phyloP scores from a whole-genome alignment of 441 rosid species.

The Breynia disticha region DNA sequence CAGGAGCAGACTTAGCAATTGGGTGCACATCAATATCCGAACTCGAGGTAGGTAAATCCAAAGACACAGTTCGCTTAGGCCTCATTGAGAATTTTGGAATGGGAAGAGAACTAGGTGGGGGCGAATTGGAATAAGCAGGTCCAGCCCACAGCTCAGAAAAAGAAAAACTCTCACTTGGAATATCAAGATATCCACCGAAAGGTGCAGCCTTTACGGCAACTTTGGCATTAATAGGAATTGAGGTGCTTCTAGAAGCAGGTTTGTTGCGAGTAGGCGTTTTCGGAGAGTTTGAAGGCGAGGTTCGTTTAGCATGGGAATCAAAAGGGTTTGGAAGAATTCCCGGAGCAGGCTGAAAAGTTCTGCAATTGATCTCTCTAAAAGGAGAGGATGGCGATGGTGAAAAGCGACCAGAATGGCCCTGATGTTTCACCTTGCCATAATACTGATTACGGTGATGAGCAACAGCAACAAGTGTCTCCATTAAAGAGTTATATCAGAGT shows the following conservation, averaged over 20 bases:
- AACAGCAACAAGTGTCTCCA: slow-evolving; percentile 75
- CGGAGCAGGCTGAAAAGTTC: slow-evolving; percentile 62
- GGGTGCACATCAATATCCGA: slow-evolving; percentile 31
- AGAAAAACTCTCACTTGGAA: slow-evolving; percentile 30
- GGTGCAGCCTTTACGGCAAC: slow-evolving; percentile 16
- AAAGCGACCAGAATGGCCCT: slow-evolving; percentile 29
- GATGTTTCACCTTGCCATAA: slow-evolving; percentile 29
- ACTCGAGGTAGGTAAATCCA: slow-evolving; percentile 38
- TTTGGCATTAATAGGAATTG: slow-evolving; percentile 42
- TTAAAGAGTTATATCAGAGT: slow-evolving; percentile 11
- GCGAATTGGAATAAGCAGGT: slow-evolving; percentile 92
- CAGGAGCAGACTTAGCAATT: slow-evolving; percentile 77
- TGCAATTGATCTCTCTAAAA: slow-evolving; percentile 58
- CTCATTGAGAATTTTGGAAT: slow-evolving; percentile 74
- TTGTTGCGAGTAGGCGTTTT: slow-evolving; percentile 16
- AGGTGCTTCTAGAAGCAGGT: slow-evolving; percentile 27
- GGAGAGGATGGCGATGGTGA: slow-evolving; percentile 40
- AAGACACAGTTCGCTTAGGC: slow-evolving; percentile 53
- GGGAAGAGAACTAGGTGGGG: slow-evolving; percentile 82
- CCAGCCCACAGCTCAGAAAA: slow-evolving; percentile 93
- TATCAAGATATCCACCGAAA: slow-evolving; percentile 27
- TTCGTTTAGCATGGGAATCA: slow-evolving; percentile 23
- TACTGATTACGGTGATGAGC: slow-evolving; percentile 60
- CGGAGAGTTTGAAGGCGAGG: slow-evolving; percentile 22
- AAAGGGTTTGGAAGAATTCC: slow-evolving; percentile 65